These are phyloP conservation scores for Dryas drummondii DNA, from an alignment of 306 rosid species.

Conservation along the genomic window DNA sequence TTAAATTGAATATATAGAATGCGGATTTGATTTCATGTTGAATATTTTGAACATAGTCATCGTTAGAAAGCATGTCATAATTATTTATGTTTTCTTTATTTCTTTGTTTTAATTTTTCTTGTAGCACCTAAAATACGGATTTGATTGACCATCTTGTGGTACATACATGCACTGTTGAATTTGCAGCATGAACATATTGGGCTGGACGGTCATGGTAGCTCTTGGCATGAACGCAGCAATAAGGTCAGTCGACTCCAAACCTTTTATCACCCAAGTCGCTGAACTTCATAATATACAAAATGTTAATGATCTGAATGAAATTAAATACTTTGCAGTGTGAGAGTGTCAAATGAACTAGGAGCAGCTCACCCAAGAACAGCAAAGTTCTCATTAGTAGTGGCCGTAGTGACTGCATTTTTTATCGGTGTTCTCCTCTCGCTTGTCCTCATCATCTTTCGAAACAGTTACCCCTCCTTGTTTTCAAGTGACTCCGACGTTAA, in stretches of 20 bases:
- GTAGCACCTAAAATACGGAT: too few relatives aligned
- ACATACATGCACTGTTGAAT: not conserved
- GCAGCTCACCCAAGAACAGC: conserved; percentile 87
- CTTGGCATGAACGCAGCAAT: conserved; percentile 67
- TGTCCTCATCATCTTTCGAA: conserved; percentile 36
- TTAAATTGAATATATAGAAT: too few relatives aligned
- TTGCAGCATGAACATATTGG: conserved; percentile 72
- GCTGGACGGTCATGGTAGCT: conserved; percentile 69
- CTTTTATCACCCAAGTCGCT: not conserved
- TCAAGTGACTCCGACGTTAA: conserved; percentile 49
- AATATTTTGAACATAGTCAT: too few relatives aligned
- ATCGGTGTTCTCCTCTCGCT: conserved; percentile 41
- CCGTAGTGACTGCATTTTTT: conserved; percentile 44
- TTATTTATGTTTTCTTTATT: not conserved
- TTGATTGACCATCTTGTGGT: not conserved
- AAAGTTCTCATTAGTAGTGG: conserved; percentile 65
- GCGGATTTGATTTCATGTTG: too few relatives aligned
- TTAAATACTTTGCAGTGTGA: conserved; percentile 51
- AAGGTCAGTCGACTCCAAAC: conserved; percentile 38
- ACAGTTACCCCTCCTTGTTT: conserved; percentile 56
- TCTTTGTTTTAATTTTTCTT: too few relatives aligned
- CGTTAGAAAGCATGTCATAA: not conserved
- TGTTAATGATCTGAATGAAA: not conserved
- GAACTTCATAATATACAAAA: not conserved
- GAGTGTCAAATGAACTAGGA: conserved; percentile 91